Base-by-base conservation (phyloP, 169 alveolate species). In the Plasmodium blacklocki region DNA sequence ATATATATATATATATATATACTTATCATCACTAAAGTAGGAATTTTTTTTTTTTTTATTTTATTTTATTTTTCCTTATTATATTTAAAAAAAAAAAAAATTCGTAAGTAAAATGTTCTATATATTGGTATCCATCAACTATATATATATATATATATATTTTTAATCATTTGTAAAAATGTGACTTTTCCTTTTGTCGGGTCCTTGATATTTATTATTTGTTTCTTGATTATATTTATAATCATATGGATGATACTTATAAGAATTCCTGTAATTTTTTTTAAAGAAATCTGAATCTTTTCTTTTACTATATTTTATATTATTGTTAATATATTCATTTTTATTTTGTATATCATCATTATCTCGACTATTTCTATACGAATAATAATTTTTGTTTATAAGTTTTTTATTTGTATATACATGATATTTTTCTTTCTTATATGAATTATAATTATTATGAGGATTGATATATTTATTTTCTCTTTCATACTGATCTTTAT, bases 331-430 rank as follows among this genome's bases (percentile, higher is more conserved):
- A 50, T 71, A 49, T 50, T 43, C 21, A 43, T 49, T 71, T 49
- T 49, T 71, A 47, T 50, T 71, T 15, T 71, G 49, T 26, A 71
- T 71, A 71, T 71, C 78, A 8, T 21, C 64, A 50, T 49, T 49
- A 11, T 19, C 26, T 11, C 15, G 73, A 18, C 50, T 64, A 15
- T n/a, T 52, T 67, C 67, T 75, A 52, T 32, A 14, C 6, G 71
- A 2, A 52, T 52, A 47, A 47, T 78, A 58, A 66, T 66, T 58
- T 66, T 52, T 32, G 45, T 32, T 32, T 32, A 59, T 45, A 7
- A 78, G 50, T 78, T 78, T 66, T 50, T 52, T 63, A 59, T 47
- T 78, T 19, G 67, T 23, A 58, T 54, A 45, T 18, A 43, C 49
- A 8, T n/a, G 78, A 56, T 21, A 58, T 58, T 73, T 54, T 8